Evolutionary conservation across 2,329 filamentous ascomycete genomes (phyloP).

Genomic region (Curvularia hawaiiensis): DNA sequence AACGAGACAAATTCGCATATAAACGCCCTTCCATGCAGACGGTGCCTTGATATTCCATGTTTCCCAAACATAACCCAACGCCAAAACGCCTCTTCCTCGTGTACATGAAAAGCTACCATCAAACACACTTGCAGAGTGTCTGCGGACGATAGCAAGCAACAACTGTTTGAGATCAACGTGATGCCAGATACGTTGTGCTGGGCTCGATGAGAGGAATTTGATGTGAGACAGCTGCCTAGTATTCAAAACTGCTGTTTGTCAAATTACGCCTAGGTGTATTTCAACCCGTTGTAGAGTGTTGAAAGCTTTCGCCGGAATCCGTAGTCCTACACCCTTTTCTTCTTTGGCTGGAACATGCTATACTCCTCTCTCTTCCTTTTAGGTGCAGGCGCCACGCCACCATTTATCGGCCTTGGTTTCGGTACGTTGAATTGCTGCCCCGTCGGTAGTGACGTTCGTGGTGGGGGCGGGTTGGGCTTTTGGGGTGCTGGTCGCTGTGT

Average conservation of each 20-base stretch:
- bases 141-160: no score
- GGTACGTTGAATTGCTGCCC: constrained; percentile 40
- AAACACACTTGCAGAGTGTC: background rate
- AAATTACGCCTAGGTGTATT: no score
- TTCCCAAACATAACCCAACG: background rate
- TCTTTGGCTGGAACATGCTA: constrained; percentile 29
- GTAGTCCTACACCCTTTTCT: constrained; percentile 14
- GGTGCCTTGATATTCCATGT: background rate
- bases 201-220: no score
- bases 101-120: background rate
- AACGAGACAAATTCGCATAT: no score
- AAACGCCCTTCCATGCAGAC: background rate
- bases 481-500: constrained; percentile 28
- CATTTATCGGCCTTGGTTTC: constrained; percentile 23
- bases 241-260: no score
- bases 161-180: background rate
- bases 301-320: no score
- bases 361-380: constrained; percentile 28
- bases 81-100: background rate
- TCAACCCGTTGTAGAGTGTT: no score
- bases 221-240: no score
- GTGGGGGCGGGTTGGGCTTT: constrained; percentile 15
- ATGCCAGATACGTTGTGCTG: background rate
- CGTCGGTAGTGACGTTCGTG: constrained; percentile 33
- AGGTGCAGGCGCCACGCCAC: constrained; percentile 13